These are phyloP conservation scores for Teunomyces gatunensis DNA, from an alignment of 805 yeast genomes.

Conservation along the genomic window DNA sequence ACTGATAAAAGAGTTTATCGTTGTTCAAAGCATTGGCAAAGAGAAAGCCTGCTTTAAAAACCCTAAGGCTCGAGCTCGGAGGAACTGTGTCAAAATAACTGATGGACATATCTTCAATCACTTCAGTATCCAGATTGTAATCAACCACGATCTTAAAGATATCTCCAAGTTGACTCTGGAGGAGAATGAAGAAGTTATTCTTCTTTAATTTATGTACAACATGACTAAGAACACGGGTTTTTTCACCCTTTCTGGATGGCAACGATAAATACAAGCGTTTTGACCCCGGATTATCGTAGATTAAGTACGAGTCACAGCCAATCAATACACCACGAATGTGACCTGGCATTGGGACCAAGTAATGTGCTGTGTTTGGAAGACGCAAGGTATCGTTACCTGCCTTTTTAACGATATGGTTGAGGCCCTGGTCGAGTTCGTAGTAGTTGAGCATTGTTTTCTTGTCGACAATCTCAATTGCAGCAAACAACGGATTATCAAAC, in stretches of 20 bases:
- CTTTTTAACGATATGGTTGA: slow-evolving; percentile 64
- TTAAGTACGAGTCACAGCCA: slow-evolving; percentile 54
- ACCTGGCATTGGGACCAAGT: slow-evolving; percentile 68
- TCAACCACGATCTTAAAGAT: slow-evolving; percentile 58
- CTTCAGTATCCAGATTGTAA: slow-evolving; percentile 44
- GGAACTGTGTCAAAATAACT: slow-evolving; percentile 79
- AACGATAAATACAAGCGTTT: slow-evolving; percentile 41
- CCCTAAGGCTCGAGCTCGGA: slow-evolving; percentile 49
- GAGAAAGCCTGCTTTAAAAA: slow-evolving; percentile 74
- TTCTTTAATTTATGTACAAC: slow-evolving; percentile 65
- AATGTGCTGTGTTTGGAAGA: slow-evolving; percentile 39
- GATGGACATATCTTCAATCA: slow-evolving; percentile 44
- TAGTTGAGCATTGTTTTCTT: slow-evolving; percentile 42
- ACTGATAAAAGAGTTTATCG: slow-evolving; percentile 71
- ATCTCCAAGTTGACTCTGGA: slow-evolving; percentile 75
- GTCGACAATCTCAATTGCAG: slow-evolving; percentile 64
- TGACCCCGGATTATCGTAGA: slow-evolving; percentile 45
- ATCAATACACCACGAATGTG: slow-evolving; percentile 67
- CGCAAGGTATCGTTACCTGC: neutral
- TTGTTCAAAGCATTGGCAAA: slow-evolving; percentile 64
- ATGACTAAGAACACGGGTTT: slow-evolving; percentile 43
- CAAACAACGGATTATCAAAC: slow-evolving; percentile 82
- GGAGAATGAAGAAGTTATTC: slow-evolving; percentile 58
- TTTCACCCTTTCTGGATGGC: slow-evolving; percentile 44
- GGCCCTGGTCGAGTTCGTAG: slow-evolving; percentile 83